phyloP scores from a whole-genome alignment of 139 green algal species.

The Coccomyxa sp. region DNA sequence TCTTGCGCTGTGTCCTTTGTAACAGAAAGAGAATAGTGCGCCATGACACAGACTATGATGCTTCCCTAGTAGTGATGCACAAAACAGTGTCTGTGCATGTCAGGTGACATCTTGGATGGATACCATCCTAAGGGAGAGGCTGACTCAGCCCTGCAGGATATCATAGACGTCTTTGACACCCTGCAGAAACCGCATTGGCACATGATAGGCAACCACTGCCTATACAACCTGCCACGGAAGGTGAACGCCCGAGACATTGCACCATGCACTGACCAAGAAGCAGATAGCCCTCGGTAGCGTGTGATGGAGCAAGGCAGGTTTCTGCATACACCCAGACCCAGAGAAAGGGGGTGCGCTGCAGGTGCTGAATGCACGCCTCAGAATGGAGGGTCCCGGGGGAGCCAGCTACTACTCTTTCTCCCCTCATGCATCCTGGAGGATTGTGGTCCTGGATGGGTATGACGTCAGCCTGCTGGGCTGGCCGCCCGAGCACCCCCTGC shows the following conservation, averaged over 20 bases:
- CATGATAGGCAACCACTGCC: constrained; percentile 50
- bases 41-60: neutral
- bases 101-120: constrained; percentile 62
- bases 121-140: constrained; percentile 23
- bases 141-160: constrained; percentile 32
- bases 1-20: too few species aligned
- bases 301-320: neutral
- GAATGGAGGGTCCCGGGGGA: neutral
- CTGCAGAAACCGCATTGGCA: constrained; percentile 44
- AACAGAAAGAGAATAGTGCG: too few species aligned
- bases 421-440: constrained; percentile 44
- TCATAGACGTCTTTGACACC: constrained; percentile 42
- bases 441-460: constrained; percentile 79
- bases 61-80: constrained; percentile 26
- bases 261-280: neutral
- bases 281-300: neutral
- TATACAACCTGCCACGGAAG: constrained; percentile 69
- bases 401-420: constrained; percentile 59
- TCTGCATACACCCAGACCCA: neutral
- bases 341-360: neutral
- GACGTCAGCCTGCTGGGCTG: constrained; percentile 54
- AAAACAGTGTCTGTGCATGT: constrained; percentile 47
- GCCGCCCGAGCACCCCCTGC: constrained; percentile 39
- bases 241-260: neutral
- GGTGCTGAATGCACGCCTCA: constrained; percentile 23